Evolutionary conservation across 1,139 yeast genomes (phyloP).

Genomic region (Saccharomycopsis hybrid): DNA sequence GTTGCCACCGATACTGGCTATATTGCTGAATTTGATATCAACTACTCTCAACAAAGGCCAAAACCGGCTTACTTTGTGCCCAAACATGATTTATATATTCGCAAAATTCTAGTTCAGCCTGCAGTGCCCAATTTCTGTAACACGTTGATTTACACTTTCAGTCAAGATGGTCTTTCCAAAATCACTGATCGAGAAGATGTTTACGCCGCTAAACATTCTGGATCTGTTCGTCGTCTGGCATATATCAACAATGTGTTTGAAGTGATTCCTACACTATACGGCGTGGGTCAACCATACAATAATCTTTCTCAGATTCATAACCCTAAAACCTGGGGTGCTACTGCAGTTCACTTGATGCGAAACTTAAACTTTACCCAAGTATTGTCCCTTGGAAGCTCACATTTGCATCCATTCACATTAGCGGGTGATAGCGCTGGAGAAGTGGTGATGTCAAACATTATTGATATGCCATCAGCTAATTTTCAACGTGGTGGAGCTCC

Average conservation of each 20-base stretch:
- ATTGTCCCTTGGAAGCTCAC: constrained; percentile 35
- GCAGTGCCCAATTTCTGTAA: constrained; percentile 37
- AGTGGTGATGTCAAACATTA: constrained; percentile 34
- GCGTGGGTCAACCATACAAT: no score
- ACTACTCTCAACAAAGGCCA: constrained; percentile 14
- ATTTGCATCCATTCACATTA: constrained; percentile 53
- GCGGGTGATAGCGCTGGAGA: constrained; percentile 62
- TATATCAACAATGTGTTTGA: no score
- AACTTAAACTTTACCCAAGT: constrained; percentile 31
- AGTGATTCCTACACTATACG: no score
- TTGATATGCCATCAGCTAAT: no score
- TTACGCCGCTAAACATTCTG: constrained; percentile 32
- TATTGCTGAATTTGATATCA: constrained; percentile 56
- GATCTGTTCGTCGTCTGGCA: no score
- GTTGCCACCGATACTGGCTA: constrained; percentile 65
- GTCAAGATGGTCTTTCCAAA: constrained; percentile 40
- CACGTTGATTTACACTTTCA: constrained; percentile 39
- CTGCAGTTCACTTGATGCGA: no score
- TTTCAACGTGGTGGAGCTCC: no score
- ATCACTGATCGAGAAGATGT: constrained; percentile 39
- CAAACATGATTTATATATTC: constrained; percentile 46
- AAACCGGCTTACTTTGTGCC: constrained; percentile 44
- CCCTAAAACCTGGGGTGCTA: no score
- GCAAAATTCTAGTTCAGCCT: constrained; percentile 33
- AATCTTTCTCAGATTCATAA: no score